Evolutionary conservation across 495 filamentous ascomycete species (phyloP).

Genomic region (Jackrogersella minutella): DNA sequence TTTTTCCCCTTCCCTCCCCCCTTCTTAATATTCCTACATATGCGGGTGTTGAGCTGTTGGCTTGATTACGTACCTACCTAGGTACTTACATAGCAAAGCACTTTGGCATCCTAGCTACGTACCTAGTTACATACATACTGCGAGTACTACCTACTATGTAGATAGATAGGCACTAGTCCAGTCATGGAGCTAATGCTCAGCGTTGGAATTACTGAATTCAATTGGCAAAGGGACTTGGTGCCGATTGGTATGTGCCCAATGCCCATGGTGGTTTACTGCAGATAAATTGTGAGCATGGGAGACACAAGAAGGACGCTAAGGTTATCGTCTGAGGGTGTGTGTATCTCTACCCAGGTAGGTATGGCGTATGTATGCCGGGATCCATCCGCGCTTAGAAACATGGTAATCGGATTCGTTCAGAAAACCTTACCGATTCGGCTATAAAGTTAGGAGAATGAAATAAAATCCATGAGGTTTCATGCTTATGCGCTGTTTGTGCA

Average conservation of each 20-base stretch:
- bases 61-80: background rate
- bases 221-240: slow-evolving; percentile 16
- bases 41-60: slow-evolving; percentile 20
- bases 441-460: background rate
- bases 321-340: slow-evolving; percentile 1
- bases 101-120: background rate
- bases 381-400: slow-evolving; percentile 3
- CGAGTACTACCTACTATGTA: background rate
- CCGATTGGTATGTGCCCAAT: slow-evolving; percentile 31
- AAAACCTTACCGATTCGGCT: slow-evolving; percentile 14
- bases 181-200: slow-evolving; percentile 11
- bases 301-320: slow-evolving; percentile 4
- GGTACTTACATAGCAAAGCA: too few relatives aligned
- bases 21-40: background rate
- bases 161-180: slow-evolving; percentile 6
- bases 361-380: slow-evolving; percentile 14
- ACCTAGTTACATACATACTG: too few relatives aligned
- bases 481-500: too few relatives aligned
- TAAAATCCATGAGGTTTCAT: background rate
- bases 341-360: too few relatives aligned
- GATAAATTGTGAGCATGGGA: slow-evolving; percentile 33
- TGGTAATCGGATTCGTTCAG: slow-evolving; percentile 2
- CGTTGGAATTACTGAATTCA: slow-evolving; percentile 14
- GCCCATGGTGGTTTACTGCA: too few relatives aligned
- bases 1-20: slow-evolving; percentile 15